Percentiles rank a stretch among this genome's conserved stretches.
Evolutionary conservation across 768 basidiomycete species (phyloP).

Genomic region (Mycena chlorophos): DNA sequence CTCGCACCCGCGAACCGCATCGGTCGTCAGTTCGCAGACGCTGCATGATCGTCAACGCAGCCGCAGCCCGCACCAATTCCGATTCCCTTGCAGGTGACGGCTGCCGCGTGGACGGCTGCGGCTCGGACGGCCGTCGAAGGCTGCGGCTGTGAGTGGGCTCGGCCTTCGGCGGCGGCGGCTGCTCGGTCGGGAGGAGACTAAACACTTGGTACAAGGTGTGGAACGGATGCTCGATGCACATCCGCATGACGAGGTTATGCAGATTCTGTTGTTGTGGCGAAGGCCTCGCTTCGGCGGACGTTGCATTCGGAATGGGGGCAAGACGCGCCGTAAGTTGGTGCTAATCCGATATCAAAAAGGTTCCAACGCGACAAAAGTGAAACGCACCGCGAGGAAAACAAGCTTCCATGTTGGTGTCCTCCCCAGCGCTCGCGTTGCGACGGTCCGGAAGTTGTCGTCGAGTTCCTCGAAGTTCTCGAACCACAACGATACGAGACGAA

Average conservation of each 20-base stretch:
- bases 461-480: conserved; percentile 77
- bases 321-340: conserved; percentile 95
- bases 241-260: conserved; percentile 62
- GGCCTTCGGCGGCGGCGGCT: conserved; percentile 12
- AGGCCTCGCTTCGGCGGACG: conserved; percentile 34
- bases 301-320: too few species aligned
- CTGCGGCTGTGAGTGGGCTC: too few species aligned
- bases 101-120: conserved; percentile 46
- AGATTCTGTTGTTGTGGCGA: conserved; percentile 67
- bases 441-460: conserved; percentile 42
- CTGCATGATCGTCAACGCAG: conserved; percentile 64
- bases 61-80: conserved; percentile 51
- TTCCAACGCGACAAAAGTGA: neutral
- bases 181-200: conserved; percentile 53
- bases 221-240: conserved; percentile 91
- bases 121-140: conserved; percentile 47
- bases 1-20: conserved; percentile 41
- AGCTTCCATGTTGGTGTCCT: conserved; percentile 85
- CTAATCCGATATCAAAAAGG: conserved; percentile 23
- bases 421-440: conserved; percentile 46
- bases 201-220: conserved; percentile 90
- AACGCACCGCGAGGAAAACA: conserved; percentile 70
- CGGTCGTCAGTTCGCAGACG: conserved; percentile 46
- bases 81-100: neutral
- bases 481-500: conserved; percentile 90